Evolutionary conservation across 176 grass and related monocot genomes (phyloP).

Genomic region (Raddia distichophylla): DNA sequence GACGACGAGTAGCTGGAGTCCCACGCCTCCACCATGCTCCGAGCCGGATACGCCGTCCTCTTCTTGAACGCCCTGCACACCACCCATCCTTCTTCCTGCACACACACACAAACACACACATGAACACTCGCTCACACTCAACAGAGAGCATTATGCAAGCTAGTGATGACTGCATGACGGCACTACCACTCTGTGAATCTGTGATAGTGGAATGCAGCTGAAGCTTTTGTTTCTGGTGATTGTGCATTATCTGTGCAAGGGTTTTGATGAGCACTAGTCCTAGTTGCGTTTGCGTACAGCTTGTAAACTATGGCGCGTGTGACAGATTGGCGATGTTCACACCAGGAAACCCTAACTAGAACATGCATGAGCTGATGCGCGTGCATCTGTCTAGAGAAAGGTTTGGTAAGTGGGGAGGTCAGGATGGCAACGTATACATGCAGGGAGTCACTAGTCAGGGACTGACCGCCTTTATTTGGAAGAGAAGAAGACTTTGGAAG

Average conservation of each 20-base stretch:
- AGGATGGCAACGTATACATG: conserved; percentile 13
- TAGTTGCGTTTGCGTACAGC: conserved; percentile 48
- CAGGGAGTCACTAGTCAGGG: neutral
- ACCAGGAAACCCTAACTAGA: conserved; percentile 51
- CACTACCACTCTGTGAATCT: neutral
- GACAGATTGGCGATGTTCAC: conserved; percentile 26
- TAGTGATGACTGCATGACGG: no score
- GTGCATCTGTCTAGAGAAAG: conserved; percentile 45
- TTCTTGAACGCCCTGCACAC: conserved; percentile 98
- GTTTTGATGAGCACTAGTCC: conserved; percentile 40
- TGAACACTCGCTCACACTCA: neutral
- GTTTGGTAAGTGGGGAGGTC: conserved; percentile 39
- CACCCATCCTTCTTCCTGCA: conserved; percentile 97
- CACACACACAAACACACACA: conserved; percentile 15
- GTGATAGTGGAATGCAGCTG: conserved; percentile 28
- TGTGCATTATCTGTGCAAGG: neutral
- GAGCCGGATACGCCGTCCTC: conserved; percentile 53
- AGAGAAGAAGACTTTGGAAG: conserved; percentile 43
- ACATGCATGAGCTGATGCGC: conserved; percentile 25
- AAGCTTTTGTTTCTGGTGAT: conserved; percentile 20
- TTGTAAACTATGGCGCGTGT: conserved; percentile 42
- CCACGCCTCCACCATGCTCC: conserved; percentile 66
- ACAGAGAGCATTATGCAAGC: neutral
- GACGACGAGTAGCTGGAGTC: conserved; percentile 43
- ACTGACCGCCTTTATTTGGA: conserved; percentile 21